Evolutionary conservation across 306 rosid genomes (phyloP).

Genomic region (Canavalia ensiformis): DNA sequence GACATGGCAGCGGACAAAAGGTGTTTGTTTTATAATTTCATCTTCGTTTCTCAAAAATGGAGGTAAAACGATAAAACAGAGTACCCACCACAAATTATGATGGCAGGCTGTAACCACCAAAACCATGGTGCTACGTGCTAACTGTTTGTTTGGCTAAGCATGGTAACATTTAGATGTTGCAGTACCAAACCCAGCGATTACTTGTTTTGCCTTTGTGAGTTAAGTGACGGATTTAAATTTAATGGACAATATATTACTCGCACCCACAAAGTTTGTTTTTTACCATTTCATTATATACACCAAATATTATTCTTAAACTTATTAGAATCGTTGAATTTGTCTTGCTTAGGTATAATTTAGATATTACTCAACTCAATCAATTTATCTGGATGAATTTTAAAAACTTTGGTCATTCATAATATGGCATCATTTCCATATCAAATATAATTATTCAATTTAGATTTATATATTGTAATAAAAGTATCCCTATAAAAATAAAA

Average conservation of each 20-base stretch:
- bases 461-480: not conserved
- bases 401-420: not conserved
- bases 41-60: not conserved
- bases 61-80: not conserved
- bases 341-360: not conserved
- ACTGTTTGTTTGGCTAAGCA: conserved; percentile 25
- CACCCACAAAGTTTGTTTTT: not conserved
- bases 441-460: not conserved
- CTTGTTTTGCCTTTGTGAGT: not conserved
- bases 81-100: conserved; percentile 36
- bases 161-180: not conserved
- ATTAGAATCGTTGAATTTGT: not conserved
- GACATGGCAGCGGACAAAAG: not conserved
- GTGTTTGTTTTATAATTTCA: not conserved
- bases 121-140: conserved; percentile 12
- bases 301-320: not conserved
- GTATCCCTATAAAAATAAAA: not conserved
- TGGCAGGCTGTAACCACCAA: conserved; percentile 32
- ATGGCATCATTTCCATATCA: not conserved
- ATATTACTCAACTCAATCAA: not conserved
- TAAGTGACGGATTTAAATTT: not conserved
- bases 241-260: not conserved
- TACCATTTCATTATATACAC: not conserved
- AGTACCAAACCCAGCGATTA: not conserved
- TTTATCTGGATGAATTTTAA: not conserved